Evolutionary conservation across 2,329 filamentous ascomycete genomes (phyloP).

Genomic region (Aspergillus brasiliensis): DNA sequence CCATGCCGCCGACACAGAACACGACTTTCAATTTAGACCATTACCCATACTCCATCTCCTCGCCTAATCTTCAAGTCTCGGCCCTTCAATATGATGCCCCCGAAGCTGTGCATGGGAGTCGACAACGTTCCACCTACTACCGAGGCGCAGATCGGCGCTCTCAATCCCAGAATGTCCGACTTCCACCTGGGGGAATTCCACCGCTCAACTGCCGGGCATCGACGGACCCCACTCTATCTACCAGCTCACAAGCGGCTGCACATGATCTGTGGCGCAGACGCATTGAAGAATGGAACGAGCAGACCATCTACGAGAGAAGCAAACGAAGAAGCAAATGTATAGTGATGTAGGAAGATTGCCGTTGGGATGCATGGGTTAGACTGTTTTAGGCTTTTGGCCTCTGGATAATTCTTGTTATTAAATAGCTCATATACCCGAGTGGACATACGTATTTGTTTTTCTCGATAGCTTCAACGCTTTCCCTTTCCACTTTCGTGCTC

Average conservation of each 20-base stretch:
- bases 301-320: slow-evolving; percentile 39
- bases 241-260: slow-evolving; percentile 26
- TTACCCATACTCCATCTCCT: slow-evolving; percentile 36
- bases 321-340: slow-evolving; percentile 40
- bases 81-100: slow-evolving; percentile 23
- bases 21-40: slow-evolving; percentile 19
- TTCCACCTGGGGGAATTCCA: slow-evolving; percentile 11
- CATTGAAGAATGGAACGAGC: slow-evolving; percentile 44
- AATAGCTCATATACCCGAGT: neutral
- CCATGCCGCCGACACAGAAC: slow-evolving; percentile 14
- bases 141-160: slow-evolving; percentile 18
- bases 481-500: no score
- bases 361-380: neutral
- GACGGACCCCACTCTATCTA: slow-evolving; percentile 35
- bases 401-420: neutral
- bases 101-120: slow-evolving; percentile 21
- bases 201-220: slow-evolving; percentile 31
- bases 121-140: slow-evolving; percentile 18
- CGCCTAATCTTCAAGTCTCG: slow-evolving; percentile 34
- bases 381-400: neutral
- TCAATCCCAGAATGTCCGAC: slow-evolving; percentile 22
- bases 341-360: slow-evolving; percentile 36
- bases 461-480: no score
- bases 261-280: slow-evolving; percentile 41
- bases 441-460: neutral